Evolutionary conservation across 2,329 filamentous ascomycete genomes (phyloP), one percentile per base, ranked within the genome.

Genomic region (Paraphoma chrysanthemicola): DNA sequence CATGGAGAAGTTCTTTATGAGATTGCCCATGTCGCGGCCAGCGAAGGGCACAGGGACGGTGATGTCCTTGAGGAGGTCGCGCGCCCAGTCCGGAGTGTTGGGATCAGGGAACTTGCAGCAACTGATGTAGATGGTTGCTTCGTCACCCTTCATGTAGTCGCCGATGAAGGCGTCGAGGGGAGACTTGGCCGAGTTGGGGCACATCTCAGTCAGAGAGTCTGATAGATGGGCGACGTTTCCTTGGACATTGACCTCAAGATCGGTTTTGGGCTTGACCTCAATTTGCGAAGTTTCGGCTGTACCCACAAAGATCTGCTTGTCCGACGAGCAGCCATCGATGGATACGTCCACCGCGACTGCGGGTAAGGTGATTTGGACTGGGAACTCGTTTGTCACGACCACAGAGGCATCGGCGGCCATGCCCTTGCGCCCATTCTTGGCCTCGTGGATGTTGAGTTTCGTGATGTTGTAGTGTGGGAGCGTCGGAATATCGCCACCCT

Each of bases 1-100:
- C 63, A 98, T 80, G 18, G 92, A 90, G 72, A 98, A 97, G 66
- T 95, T 94, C 65, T 89, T 90, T 72, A 99, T 90, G 14, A 97
- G 80, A 62, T 90, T 88, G 63, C 93, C 92, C 67, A 97, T 89
- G 0, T 88, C 88, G 56, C 88, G 87, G 5, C 92, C 92, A 0
- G 92, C 91, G 60, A 98, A 90, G 6, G 92, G 90, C 6, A 98
- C 81, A 3, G 93, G 93, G 0, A 98, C 83, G 0, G 89, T 93
- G 50, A 98, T 86, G 64, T 90, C 92, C 44, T 88, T 88, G 38
- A 98, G 80, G 18, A 99, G 83, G 49, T 93, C 87, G 12, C 86
- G 85, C 46, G 97, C 85, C 95, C 95, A 99, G 44, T 83, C 81
- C 0, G 95, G 95, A 0, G 92, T 91, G 33, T 88, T 82, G 1